Conservation (phyloP, 2,329 filamentous ascomycete species). For the Penicillium brevicompactum region DNA sequence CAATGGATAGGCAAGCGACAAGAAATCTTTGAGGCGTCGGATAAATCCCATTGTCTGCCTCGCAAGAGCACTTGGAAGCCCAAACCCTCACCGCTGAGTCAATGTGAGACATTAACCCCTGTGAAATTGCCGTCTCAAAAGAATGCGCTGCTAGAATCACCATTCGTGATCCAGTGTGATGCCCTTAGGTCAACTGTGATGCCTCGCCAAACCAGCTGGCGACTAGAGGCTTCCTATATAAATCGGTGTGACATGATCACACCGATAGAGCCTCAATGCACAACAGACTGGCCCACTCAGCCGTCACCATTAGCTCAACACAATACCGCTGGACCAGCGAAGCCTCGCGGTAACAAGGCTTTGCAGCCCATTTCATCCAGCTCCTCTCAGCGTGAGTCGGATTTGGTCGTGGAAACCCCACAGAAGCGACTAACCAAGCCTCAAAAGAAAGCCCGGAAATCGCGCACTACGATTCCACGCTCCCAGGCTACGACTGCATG, state of each 20-base stretch:
- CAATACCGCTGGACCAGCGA: too few species aligned
- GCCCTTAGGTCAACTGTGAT: neutral
- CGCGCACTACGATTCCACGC: neutral
- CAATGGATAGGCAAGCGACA: neutral
- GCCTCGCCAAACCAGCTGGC: too few species aligned
- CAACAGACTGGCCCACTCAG: too few species aligned
- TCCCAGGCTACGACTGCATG: neutral
- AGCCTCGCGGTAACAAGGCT: too few species aligned
- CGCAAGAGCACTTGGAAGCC: neutral
- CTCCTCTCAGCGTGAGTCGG: neutral
- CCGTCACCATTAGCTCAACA: too few species aligned
- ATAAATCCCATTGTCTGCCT: neutral
- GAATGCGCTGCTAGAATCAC: neutral
- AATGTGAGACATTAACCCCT: neutral
- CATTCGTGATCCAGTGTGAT: neutral
- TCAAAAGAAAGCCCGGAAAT: neutral
- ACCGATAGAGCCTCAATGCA: too few species aligned
- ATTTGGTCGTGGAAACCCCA: neutral
- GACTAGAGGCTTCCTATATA: too few species aligned
- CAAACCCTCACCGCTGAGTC: neutral
- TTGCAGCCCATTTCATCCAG: neutral
- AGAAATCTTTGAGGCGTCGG: neutral
- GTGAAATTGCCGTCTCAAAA: neutral
- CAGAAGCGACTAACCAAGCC: neutral
- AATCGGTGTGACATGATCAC: too few species aligned